Base-by-base conservation (phyloP, 2,329 filamentous ascomycete genomes). In the Calcarisporium arbuscula region DNA sequence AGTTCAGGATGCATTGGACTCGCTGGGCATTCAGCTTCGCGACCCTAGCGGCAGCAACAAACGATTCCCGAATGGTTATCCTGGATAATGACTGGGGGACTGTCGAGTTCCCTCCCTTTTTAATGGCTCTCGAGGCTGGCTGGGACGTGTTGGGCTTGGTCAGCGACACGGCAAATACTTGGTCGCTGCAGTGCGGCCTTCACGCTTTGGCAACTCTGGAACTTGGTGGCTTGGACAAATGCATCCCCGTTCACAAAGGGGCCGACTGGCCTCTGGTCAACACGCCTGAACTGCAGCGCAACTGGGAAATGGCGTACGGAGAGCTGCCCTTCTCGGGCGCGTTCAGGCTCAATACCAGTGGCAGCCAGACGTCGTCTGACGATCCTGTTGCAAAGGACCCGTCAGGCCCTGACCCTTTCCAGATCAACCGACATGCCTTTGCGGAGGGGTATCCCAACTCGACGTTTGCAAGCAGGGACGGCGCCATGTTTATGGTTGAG, bases 131-230 rank as follows among this genome's bases (percentile, higher is more conserved):
- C 4, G 59, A 66, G 30, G 60, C 59, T 5, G 60, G 58, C 19
- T 62, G 63, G 48, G 57, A 70, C 19, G 50, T 70, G 9, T 49
- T 72, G 1, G 67, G 59, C 4, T 40, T 53, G 8, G 45, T 53
- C 9, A 53, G 55, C 12, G 54, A 63, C 36, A 71, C 66, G 4
- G 56, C 58, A 21, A 59, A 71, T 38, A 58, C 58, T 4, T 72
- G 65, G 66, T 59, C 65, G 21, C 51, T 57, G 8, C 65, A 70
- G 42, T 52, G 48, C 9, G 64, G 62, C 17, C 49, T 65, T 2
- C 67, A 72, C 36, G 67, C 58, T 4, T 52, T 72, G 2, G 64
- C 65, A 3, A 63, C 60, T 3, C 54, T 72, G 0, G 65, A 70
- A 45, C 47, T 62, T 10, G 67, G 67, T 11, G 62, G 62, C 32